Evolutionary conservation across 441 rosid species (phyloP).

Genomic region (Daphne laureola): DNA sequence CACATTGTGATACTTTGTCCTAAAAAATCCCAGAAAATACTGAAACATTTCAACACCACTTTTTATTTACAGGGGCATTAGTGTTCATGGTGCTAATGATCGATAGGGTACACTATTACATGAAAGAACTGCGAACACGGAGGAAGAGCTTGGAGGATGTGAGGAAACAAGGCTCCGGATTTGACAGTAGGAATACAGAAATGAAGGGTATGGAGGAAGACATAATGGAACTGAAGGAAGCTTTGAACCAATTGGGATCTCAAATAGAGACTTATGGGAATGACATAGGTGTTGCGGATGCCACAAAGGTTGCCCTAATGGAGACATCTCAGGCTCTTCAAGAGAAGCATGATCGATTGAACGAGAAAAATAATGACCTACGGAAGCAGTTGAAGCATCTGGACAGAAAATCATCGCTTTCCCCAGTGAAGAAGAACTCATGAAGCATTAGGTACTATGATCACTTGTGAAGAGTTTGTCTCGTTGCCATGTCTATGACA

Average conservation of each 20-base stretch:
- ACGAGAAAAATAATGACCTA: conserved; percentile 60
- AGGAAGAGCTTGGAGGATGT: conserved; percentile 59
- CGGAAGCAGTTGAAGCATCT: conserved; percentile 46
- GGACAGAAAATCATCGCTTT: conserved; percentile 45
- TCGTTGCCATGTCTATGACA: no score
- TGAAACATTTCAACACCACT: no score
- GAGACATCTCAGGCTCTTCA: conserved; percentile 84
- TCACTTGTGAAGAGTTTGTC: no score
- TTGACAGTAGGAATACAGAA: conserved; percentile 59
- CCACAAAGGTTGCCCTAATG: conserved; percentile 56
- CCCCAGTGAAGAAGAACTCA: conserved; percentile 56
- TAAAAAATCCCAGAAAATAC: no score
- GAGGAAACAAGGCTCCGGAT: conserved; percentile 45
- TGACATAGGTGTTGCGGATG: conserved; percentile 48
- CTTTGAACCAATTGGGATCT: conserved; percentile 34
- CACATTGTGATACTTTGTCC: no score
- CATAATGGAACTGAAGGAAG: conserved; percentile 22
- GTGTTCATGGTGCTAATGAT: conserved; percentile 50
- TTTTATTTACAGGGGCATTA: conserved; percentile 37
- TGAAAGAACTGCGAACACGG: conserved; percentile 44
- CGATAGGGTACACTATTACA: conserved; percentile 53
- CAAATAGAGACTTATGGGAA: conserved; percentile 39
- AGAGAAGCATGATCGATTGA: conserved; percentile 66
- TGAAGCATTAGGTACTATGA: no score
- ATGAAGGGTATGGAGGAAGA: conserved; percentile 46